Percentiles rank a stretch among this genome's conserved stretches.
phyloP scores from a whole-genome alignment of 331 rosid species.

The Quercus phellos region DNA sequence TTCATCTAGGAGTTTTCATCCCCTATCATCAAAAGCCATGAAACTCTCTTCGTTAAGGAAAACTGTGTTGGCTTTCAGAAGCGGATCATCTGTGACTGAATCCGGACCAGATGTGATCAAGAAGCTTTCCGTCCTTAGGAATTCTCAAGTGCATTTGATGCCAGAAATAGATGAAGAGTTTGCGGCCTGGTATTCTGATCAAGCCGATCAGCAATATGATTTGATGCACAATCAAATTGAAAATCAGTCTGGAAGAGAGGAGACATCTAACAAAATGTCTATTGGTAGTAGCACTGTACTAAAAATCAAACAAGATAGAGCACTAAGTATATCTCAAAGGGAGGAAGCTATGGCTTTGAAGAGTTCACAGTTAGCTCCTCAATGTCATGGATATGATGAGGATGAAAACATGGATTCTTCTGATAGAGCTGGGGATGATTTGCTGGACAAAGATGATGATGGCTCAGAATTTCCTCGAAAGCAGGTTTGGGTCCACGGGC shows the following conservation, averaged over 20 bases:
- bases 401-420: conserved; percentile 23
- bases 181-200: conserved; percentile 20
- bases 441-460: conserved; percentile 15
- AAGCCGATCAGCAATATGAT: conserved; percentile 18
- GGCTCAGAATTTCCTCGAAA: conserved; percentile 11
- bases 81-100: conserved; percentile 11
- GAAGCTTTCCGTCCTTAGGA: conserved; percentile 13
- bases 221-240: conserved; percentile 26
- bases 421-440: conserved; percentile 7
- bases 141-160: conserved; percentile 18
- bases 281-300: conserved; percentile 14
- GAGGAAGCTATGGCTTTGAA: conserved; percentile 25
- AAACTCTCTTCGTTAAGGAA: conserved; percentile 20
- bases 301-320: conserved; percentile 18
- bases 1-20: conserved; percentile 18
- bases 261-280: conserved; percentile 17
- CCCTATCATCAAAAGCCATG: conserved; percentile 21
- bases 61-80: conserved; percentile 11
- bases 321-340: conserved; percentile 12
- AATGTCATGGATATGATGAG: neutral
- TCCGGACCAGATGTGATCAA: conserved; percentile 14
- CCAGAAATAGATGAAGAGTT: conserved; percentile 20
- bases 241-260: conserved; percentile 29
- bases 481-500: conserved; percentile 16
- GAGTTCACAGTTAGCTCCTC: conserved; percentile 22